Evolutionary conservation across 306 rosid species (phyloP), one percentile per base, ranked within the genome.

Genomic region (Lablab purpureus): DNA sequence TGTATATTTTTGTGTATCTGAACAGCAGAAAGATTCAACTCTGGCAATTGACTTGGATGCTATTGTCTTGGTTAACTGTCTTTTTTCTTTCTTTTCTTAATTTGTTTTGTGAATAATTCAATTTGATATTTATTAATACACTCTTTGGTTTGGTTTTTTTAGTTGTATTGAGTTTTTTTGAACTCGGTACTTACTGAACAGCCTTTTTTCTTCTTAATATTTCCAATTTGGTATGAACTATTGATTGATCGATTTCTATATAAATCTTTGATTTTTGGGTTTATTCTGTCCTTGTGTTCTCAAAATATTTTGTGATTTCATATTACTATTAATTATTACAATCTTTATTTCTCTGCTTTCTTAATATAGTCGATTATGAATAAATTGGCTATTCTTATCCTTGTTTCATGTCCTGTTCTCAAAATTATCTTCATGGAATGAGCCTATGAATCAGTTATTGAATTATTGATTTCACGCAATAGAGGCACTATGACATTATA

Each of bases 161-260:
- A 15, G 12, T 30, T 60, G 21, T 62, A 41, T 60, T 8, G 23
- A 32, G 68, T 62, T 62, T 23, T 15, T 28, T 62, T 62, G 43
- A 62, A n/a, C 27, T 34, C 9, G 22, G 68, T 64, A n/a, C 47
- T n/a, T 64, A n/a, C 4, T 8, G 9, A 34, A 8, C 13, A 63
- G 6, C 17, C 67, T 60, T 6, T 59, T 32, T 15, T 34, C 7
- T 30, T 63, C 13, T n/a, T 9, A 8, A 34, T 64, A 64, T 34
- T 34, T 63, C 56, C n/a, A 25, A 51, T 56, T 30, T 66, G 54
- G 62, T 56, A 75, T 28, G 59, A 52, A 70, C 23, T 62, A 62
- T 21, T 75, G 43, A 25, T 52, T 81, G 27, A 41, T 46, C 52
- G 36, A 51, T 46, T 60, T 72, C 76, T 43, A 58, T 32, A 54